Conservation (phyloP, 306 rosid species). For the Senna tora region DNA sequence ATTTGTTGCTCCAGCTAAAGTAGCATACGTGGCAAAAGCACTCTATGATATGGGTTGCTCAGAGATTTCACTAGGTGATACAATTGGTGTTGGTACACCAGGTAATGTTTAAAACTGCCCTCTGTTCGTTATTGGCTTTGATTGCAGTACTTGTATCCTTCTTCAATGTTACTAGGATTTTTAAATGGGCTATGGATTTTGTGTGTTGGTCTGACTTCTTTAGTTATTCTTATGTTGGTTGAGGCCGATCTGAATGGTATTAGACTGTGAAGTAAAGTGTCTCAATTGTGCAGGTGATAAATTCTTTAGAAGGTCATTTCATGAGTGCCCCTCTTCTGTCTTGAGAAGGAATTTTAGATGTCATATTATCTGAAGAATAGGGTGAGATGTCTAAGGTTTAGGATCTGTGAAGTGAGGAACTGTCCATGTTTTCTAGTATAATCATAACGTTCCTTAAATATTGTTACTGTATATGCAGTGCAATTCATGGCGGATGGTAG, state of each 20-base stretch:
- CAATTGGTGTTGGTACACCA: slow-evolving; percentile 95
- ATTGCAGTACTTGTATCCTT: slow-evolving; percentile 18
- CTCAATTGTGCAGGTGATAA: background rate
- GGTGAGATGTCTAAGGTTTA: slow-evolving; percentile 27
- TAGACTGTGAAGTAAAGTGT: background rate
- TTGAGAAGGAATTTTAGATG: slow-evolving; percentile 13
- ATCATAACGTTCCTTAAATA: slow-evolving; percentile 22
- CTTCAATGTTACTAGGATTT: slow-evolving; percentile 23
- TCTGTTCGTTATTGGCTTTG: slow-evolving; percentile 21
- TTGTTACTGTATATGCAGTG: slow-evolving; percentile 23
- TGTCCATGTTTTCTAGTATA: slow-evolving; percentile 10
- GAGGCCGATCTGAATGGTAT: background rate
- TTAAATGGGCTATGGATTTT: slow-evolving; percentile 25
- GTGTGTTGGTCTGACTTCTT: slow-evolving; percentile 17
- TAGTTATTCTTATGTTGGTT: slow-evolving; percentile 25
- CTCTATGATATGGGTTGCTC: slow-evolving; percentile 83
- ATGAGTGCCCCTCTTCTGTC: slow-evolving; percentile 19
- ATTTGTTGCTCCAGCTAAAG: slow-evolving; percentile 70
- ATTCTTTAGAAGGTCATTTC: slow-evolving; percentile 12
- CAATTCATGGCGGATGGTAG: slow-evolving; percentile 24
- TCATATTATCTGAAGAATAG: slow-evolving; percentile 30
- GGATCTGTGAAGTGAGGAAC: slow-evolving; percentile 22
- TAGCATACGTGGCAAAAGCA: slow-evolving; percentile 81
- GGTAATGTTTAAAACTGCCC: slow-evolving; percentile 56
- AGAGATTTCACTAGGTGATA: slow-evolving; percentile 95